These are phyloP conservation scores for Neolentinus lepideus DNA, from an alignment of 1,284 basidiomycete species.

Conservation along the genomic window DNA sequence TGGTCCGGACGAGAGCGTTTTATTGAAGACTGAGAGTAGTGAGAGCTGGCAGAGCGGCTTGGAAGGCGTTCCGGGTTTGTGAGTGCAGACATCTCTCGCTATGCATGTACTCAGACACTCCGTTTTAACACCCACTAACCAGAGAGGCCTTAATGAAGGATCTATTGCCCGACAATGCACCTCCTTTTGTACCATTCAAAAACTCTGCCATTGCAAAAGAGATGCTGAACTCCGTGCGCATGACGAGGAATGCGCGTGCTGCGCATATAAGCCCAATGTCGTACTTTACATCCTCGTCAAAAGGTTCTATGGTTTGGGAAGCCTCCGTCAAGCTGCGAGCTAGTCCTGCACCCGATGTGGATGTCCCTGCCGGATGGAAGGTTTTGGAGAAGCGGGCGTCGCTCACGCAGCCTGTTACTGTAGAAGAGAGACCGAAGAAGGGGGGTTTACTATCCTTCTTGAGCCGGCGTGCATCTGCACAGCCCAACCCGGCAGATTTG, in stretches of 20 bases:
- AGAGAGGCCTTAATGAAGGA: conserved; percentile 18
- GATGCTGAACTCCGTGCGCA: conserved; percentile 48
- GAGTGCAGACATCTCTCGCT: conserved; percentile 24
- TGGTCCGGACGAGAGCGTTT: conserved; percentile 32
- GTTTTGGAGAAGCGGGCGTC: conserved; percentile 33
- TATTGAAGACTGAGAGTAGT: conserved; percentile 10
- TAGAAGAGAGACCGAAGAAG: conserved; percentile 35
- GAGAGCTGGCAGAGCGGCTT: conserved; percentile 25
- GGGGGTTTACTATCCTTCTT: conserved; percentile 68
- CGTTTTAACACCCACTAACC: background rate
- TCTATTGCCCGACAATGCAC: conserved; percentile 21
- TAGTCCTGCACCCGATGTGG: conserved; percentile 42
- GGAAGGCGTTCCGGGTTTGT: conserved; percentile 48
- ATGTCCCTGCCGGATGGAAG: conserved; percentile 59
- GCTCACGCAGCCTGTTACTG: conserved; percentile 11
- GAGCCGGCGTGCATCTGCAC: conserved; percentile 34
- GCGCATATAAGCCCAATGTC: conserved; percentile 56
- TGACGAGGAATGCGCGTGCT: conserved; percentile 50
- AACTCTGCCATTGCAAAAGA: conserved; percentile 49
- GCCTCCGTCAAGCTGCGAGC: conserved; percentile 48
- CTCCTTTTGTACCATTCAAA: conserved; percentile 24
- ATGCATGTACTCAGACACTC: background rate
- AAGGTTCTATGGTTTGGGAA: conserved; percentile 71
- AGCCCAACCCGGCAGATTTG: conserved; percentile 5
- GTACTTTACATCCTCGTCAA: conserved; percentile 48